Conservation (phyloP, 345 rosid genomes). For the Brassica incana region DNA sequence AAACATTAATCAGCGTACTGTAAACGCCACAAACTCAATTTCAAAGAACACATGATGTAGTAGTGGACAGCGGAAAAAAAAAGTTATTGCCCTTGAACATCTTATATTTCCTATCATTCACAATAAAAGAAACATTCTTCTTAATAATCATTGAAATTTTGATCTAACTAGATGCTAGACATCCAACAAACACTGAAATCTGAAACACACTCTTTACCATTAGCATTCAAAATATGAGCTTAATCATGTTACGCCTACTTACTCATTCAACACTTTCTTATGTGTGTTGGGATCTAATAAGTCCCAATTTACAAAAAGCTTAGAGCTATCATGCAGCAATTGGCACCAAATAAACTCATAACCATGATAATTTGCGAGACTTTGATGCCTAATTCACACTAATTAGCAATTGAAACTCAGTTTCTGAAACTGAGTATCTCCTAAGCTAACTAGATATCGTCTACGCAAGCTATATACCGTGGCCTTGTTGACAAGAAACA, state of each 20-base stretch:
- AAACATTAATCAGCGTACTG: not conserved
- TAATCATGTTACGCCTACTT: not conserved
- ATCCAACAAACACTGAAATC: no score
- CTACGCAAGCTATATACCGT: slow-evolving; percentile 21
- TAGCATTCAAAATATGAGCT: not conserved
- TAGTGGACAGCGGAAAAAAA: not conserved
- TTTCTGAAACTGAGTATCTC: not conserved
- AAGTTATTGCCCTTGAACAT: no score
- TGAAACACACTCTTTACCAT: no score
- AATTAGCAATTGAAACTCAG: not conserved
- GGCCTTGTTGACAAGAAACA: slow-evolving; percentile 77
- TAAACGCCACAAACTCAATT: not conserved
- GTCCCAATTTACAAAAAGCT: not conserved
- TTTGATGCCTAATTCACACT: not conserved
- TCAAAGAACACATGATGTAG: not conserved
- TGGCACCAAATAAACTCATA: not conserved
- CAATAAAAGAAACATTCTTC: not conserved
- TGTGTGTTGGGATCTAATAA: not conserved
- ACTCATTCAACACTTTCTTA: not conserved
- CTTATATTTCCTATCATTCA: no score
- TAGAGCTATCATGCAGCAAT: not conserved
- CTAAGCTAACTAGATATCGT: not conserved
- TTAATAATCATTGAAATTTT: no score
- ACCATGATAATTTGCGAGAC: not conserved
- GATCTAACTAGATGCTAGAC: no score